Percentiles rank a stretch among this genome's conserved stretches.
These are phyloP conservation scores for Candida argentea DNA, from an alignment of 805 yeast genomes.

Conservation along the genomic window DNA sequence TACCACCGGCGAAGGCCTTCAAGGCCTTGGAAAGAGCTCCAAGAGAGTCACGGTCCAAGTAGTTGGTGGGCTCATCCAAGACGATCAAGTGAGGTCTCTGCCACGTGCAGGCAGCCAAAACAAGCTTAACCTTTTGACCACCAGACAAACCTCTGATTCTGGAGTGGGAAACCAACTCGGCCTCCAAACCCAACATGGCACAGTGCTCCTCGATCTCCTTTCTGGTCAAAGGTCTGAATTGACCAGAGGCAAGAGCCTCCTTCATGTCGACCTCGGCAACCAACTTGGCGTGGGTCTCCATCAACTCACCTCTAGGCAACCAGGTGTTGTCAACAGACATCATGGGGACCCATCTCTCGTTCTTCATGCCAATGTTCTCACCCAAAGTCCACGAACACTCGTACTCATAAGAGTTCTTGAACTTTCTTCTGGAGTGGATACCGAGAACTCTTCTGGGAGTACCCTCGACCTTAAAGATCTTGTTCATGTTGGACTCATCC, in stretches of 20 bases:
- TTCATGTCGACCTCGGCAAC: slow-evolving; percentile 99
- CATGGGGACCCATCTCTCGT: slow-evolving; percentile 99
- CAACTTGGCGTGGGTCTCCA: slow-evolving; percentile 92
- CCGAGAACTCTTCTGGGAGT: slow-evolving; percentile 95
- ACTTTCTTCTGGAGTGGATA: slow-evolving; percentile 95
- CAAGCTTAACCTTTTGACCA: slow-evolving; percentile 99
- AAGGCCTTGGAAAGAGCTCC: slow-evolving; percentile 99
- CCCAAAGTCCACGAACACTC: slow-evolving; percentile 97
- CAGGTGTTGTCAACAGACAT: slow-evolving; percentile 99
- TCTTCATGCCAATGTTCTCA: slow-evolving; percentile 98
- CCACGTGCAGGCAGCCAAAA: slow-evolving; percentile 99
- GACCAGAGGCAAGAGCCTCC: slow-evolving; percentile 99
- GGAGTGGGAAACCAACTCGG: slow-evolving; percentile 99
- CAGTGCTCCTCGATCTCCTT: slow-evolving; percentile 99
- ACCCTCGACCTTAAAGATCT: slow-evolving; percentile 98
- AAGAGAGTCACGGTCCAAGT: slow-evolving; percentile 97
- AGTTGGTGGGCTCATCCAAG: slow-evolving; percentile 99
- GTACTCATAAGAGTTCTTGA: slow-evolving; percentile 99
- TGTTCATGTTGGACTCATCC: slow-evolving; percentile 98
- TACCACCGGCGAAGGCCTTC: slow-evolving; percentile 99
- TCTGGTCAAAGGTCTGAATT: slow-evolving; percentile 99
- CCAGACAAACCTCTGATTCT: slow-evolving; percentile 99
- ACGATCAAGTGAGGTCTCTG: slow-evolving; percentile 99
- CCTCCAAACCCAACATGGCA: slow-evolving; percentile 95
- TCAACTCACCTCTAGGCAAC: slow-evolving; percentile 99